These are phyloP conservation scores for Microsporum ferrugineum DNA, from an alignment of 2,329 filamentous ascomycete species.

Conservation along the genomic window DNA sequence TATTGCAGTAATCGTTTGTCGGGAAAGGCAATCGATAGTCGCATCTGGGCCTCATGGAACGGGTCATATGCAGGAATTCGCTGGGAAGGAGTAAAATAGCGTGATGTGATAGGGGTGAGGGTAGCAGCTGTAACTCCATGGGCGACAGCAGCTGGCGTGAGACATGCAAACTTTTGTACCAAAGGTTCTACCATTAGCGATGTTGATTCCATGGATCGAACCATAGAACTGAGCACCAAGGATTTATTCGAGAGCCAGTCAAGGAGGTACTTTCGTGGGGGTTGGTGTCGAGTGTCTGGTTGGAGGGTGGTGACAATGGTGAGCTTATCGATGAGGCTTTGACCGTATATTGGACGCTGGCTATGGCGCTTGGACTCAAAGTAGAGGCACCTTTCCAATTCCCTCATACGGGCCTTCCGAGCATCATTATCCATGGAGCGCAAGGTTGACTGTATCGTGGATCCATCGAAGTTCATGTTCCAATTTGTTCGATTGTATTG, in stretches of 20 bases:
- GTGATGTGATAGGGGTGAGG: conserved; percentile 52
- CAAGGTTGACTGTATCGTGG: conserved; percentile 57
- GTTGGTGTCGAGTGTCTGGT: conserved; percentile 50
- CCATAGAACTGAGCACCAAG: conserved; percentile 41
- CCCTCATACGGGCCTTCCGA: conserved; percentile 59
- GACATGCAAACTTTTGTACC: conserved; percentile 80
- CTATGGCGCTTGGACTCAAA: conserved; percentile 72
- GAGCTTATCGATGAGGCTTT: conserved; percentile 62
- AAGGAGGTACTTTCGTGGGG: conserved; percentile 51
- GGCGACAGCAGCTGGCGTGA: conserved; percentile 79
- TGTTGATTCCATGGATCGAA: conserved; percentile 63
- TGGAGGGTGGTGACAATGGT: conserved; percentile 52
- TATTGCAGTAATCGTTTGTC: conserved; percentile 94
- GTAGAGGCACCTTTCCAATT: conserved; percentile 69
- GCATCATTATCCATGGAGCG: conserved; percentile 60
- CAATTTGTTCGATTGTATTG: conserved; percentile 48
- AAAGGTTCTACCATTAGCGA: conserved; percentile 60
- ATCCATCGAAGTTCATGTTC: conserved; percentile 52
- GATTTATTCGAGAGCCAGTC: conserved; percentile 67
- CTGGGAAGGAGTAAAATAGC: conserved; percentile 32
- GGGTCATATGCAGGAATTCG: conserved; percentile 56
- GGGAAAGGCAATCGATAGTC: conserved; percentile 88
- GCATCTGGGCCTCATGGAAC: conserved; percentile 88
- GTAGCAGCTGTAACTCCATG: conserved; percentile 60
- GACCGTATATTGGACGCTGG: conserved; percentile 69